A percentile compares a stretch with the other conserved stretches of the same genome.
Evolutionary conservation across 352 stramenopile genomes (phyloP).

Genomic region (Phytophthora hibernalis): DNA sequence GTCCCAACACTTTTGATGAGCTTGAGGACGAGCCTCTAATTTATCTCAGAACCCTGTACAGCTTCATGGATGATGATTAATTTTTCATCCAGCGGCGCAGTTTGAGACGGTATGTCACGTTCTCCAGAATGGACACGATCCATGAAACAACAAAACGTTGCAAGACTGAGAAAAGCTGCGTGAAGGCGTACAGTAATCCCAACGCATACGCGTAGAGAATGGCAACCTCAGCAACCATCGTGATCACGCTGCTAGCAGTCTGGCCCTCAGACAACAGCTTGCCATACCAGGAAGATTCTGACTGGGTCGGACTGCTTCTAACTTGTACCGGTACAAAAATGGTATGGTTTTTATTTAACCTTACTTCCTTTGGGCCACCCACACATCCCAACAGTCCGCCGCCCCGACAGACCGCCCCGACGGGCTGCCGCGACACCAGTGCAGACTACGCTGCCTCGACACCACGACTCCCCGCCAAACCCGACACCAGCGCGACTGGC

Average conservation of each 20-base stretch:
- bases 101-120: slow-evolving; percentile 35
- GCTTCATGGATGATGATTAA: slow-evolving; percentile 44
- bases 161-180: slow-evolving; percentile 45
- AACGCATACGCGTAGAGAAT: slow-evolving; percentile 65
- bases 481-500: no score
- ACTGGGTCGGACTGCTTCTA: no score
- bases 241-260: slow-evolving; percentile 2
- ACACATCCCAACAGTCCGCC: no score
- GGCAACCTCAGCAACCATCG: slow-evolving; percentile 33
- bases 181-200: slow-evolving; percentile 59
- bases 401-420: no score
- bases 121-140: slow-evolving; percentile 33
- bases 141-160: slow-evolving; percentile 47
- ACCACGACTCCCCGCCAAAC: no score
- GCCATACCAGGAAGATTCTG: no score
- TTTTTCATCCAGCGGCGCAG: slow-evolving; percentile 61
- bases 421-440: no score
- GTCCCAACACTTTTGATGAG: slow-evolving; percentile 48
- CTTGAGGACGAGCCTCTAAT: slow-evolving; percentile 36
- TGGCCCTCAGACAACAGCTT: slow-evolving; percentile 9
- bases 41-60: slow-evolving; percentile 51
- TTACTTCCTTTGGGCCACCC: no score
- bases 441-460: no score
- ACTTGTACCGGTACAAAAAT: no score
- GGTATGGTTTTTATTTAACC: no score